Percentiles rank a stretch among this genome's conserved stretches.
phyloP scores from a whole-genome alignment of 2,329 filamentous ascomycete genomes.

The Penicillium sp. region DNA sequence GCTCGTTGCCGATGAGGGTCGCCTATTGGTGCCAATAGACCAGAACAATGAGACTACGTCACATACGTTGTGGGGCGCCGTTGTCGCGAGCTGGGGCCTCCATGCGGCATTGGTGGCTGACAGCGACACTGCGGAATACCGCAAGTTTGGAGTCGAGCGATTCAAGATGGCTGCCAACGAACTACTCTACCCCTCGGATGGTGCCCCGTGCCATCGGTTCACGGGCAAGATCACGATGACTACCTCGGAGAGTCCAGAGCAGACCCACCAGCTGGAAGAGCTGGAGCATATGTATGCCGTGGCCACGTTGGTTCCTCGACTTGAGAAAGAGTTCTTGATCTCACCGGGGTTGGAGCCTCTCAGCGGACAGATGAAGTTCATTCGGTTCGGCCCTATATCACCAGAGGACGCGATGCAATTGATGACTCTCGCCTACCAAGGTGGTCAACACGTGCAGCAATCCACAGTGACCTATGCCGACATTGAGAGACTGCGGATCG shows the following conservation, averaged over 20 bases:
- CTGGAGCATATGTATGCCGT: conserved; percentile 73
- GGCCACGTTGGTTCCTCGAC: conserved; percentile 72
- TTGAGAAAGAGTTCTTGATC: conserved; percentile 80
- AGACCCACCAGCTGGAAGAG: conserved; percentile 35
- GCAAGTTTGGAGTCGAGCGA: conserved; percentile 72
- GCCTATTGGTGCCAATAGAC: conserved; percentile 40
- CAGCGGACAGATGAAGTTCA: conserved; percentile 68
- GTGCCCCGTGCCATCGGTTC: conserved; percentile 58
- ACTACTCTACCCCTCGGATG: conserved; percentile 63
- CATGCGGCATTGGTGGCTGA: conserved; percentile 88
- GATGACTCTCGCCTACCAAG: conserved; percentile 66
- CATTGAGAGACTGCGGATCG: conserved; percentile 67
- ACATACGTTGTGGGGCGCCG: conserved; percentile 63
- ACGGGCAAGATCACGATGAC: conserved; percentile 53
- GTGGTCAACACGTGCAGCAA: conserved; percentile 57
- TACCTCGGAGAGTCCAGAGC: conserved; percentile 21
- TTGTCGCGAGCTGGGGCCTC: conserved; percentile 87
- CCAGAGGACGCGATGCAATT: conserved; percentile 72
- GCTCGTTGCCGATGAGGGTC: conserved; percentile 45
- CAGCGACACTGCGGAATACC: conserved; percentile 81
- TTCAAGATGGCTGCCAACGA: conserved; percentile 84
- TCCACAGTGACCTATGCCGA: conserved; percentile 68
- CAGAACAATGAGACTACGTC: conserved; percentile 29
- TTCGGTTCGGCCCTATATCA: conserved; percentile 71
- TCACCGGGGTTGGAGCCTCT: conserved; percentile 71